These are phyloP conservation scores for Grigorovia yakushimaensis DNA, from an alignment of 805 yeast species.

Conservation along the genomic window DNA sequence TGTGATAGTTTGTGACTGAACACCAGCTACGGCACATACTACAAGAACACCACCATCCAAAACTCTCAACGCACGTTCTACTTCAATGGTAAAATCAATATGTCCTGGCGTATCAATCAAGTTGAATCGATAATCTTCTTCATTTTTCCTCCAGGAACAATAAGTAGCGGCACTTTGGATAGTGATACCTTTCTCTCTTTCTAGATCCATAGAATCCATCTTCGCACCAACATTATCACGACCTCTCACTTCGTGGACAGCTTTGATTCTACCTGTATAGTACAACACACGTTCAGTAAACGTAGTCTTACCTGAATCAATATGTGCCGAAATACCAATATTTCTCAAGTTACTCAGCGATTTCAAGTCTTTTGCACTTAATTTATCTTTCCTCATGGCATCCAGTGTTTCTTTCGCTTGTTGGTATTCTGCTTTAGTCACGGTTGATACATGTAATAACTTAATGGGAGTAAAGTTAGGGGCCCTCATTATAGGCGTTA, in stretches of 20 bases:
- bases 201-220: slow-evolving; percentile 98
- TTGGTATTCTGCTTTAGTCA: slow-evolving; percentile 38
- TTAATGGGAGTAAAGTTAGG: not conserved
- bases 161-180: slow-evolving; percentile 98
- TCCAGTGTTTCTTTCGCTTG: slow-evolving; percentile 66
- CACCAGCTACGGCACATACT: slow-evolving; percentile 97
- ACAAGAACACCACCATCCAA: slow-evolving; percentile 97
- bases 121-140: slow-evolving; percentile 70
- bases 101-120: slow-evolving; percentile 98
- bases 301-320: slow-evolving; percentile 96
- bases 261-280: slow-evolving; percentile 94
- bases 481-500: not conserved
- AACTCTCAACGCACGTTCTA: slow-evolving; percentile 96
- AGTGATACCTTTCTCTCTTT: slow-evolving; percentile 97
- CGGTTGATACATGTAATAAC: slow-evolving; percentile 9
- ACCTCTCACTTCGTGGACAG: slow-evolving; percentile 94
- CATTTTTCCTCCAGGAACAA: slow-evolving; percentile 86
- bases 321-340: slow-evolving; percentile 96
- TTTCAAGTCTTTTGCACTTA: slow-evolving; percentile 43
- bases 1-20: slow-evolving; percentile 96
- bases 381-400: slow-evolving; percentile 34
- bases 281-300: slow-evolving; percentile 94
- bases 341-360: slow-evolving; percentile 64
- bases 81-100: slow-evolving; percentile 97
- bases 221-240: slow-evolving; percentile 97